Percentiles rank a stretch among this genome's conserved stretches.
Evolutionary conservation across 2,329 filamentous ascomycete species (phyloP).

Genomic region (Penicillium sp.): DNA sequence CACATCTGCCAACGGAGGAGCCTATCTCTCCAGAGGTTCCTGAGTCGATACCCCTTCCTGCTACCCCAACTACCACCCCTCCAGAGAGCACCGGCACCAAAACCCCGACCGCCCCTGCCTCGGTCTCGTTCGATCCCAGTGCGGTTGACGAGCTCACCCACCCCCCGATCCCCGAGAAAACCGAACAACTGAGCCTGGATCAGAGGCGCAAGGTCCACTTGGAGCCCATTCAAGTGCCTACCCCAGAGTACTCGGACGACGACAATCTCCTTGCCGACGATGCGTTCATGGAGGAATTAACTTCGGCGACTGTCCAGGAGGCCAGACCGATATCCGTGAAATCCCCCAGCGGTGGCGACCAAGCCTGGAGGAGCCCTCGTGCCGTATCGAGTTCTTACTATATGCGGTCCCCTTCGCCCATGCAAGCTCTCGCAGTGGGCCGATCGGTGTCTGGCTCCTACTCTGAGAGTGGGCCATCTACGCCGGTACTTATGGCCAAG

Average conservation of each 20-base stretch:
- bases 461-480: constrained; percentile 30
- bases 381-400: constrained; percentile 41
- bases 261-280: constrained; percentile 57
- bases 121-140: constrained; percentile 20
- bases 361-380: constrained; percentile 38
- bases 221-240: constrained; percentile 53
- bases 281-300: constrained; percentile 78
- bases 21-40: constrained; percentile 12
- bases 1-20: constrained; percentile 20
- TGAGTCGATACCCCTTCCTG: constrained; percentile 19
- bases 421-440: constrained; percentile 33
- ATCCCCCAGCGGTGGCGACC: constrained; percentile 55
- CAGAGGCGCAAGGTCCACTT: constrained; percentile 36
- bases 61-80: constrained; percentile 17
- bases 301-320: constrained; percentile 75
- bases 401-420: constrained; percentile 25
- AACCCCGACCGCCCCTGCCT: constrained; percentile 18
- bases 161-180: constrained; percentile 19
- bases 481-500: constrained; percentile 56
- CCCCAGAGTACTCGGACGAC: constrained; percentile 42
- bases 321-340: constrained; percentile 78
- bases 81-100: constrained; percentile 18
- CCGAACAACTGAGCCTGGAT: constrained; percentile 26
- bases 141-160: constrained; percentile 23
- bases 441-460: constrained; percentile 42